Base-by-base conservation (phyloP, 1,284 basidiomycete genomes). In the Chalciporus piperatoides region DNA sequence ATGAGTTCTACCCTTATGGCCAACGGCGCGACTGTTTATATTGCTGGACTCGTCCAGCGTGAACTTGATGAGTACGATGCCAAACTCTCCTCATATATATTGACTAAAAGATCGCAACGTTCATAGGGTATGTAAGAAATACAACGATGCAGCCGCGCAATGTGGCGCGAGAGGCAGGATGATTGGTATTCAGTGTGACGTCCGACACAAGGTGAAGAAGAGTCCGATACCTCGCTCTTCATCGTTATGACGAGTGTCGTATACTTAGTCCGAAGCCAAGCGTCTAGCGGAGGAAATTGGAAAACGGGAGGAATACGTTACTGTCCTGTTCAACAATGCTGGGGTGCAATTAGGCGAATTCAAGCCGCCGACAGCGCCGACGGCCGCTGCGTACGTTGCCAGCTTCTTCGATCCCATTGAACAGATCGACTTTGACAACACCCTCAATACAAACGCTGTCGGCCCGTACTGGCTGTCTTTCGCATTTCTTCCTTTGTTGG, bases 381-480 rank as follows among this genome's bases (percentile, higher is more conserved):
- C 67, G 9, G 73, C 74, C 2, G 61, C 65, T 2, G 71, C 64
- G 8, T 76, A 68, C 53, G 64, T 72, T 28, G 58, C 65, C 2
- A 69, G 68, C 2, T 71, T 68, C 55, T 76, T 75, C 57, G 72
- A 76, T 49, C 53, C 60, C 0, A 60, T 76, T 21, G 53, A 71
- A 2, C 65, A 72, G 44, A 68, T 71, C 5, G 59, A 68, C 14
- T 78, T 78, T 52, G 61, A 68, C 49, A 63, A 72, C 41, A 59
- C 60, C 14, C 49, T 73, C 11, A 62, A 65, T 44, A 73, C 74
- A 5, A 79, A 78, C 52, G 70, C 74, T 0, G 64, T 76, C 11
- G 76, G 74, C 0, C 71, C 75, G 0, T 79, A 77, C 58, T 78
- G 75, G 75, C 62, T 79, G 32, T 76, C 74, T 1, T 74, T 78